These are phyloP conservation scores for Aspergillus sparsus DNA, from an alignment of 495 filamentous ascomycete species.

Conservation along the genomic window DNA sequence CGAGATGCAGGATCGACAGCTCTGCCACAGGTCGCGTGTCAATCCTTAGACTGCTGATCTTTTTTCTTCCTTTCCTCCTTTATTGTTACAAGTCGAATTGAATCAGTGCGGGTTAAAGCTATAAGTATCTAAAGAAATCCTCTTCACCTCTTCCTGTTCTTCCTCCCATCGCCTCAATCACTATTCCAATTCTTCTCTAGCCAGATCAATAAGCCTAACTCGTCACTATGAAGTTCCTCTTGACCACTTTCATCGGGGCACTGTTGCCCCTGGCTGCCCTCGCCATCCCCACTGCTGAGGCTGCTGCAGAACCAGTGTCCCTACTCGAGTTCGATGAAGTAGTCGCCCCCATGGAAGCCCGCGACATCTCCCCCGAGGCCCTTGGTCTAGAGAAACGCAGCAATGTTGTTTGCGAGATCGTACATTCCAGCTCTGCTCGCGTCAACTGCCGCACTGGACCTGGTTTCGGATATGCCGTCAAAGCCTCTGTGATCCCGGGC, in stretches of 20 bases:
- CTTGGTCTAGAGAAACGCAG: slow-evolving; percentile 9
- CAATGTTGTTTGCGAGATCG: slow-evolving; percentile 8
- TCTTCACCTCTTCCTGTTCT: too few species aligned
- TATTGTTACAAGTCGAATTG: too few species aligned
- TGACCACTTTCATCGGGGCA: background rate
- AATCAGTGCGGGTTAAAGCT: too few species aligned
- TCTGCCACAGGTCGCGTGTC: too few species aligned
- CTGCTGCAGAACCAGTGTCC: background rate
- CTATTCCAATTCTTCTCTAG: too few species aligned
- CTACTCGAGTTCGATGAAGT: background rate
- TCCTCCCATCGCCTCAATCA: too few species aligned
- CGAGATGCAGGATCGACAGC: too few species aligned
- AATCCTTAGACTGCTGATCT: too few species aligned
- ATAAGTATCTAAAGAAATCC: too few species aligned
- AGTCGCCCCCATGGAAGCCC: background rate
- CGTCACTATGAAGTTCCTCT: slow-evolving; percentile 10
- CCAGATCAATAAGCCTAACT: background rate
- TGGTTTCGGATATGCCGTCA: slow-evolving; percentile 1
- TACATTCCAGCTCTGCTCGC: background rate
- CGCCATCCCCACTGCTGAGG: background rate
- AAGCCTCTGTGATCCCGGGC: slow-evolving; percentile 1
- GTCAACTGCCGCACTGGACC: slow-evolving; percentile 16
- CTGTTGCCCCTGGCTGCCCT: slow-evolving; percentile 10
- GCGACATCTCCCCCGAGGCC: slow-evolving; percentile 10
- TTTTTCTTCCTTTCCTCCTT: too few species aligned